Evolutionary conservation across 1,284 basidiomycete species (phyloP), one percentile per base, ranked within the genome.

Genomic region (Moesziomyces sp.): DNA sequence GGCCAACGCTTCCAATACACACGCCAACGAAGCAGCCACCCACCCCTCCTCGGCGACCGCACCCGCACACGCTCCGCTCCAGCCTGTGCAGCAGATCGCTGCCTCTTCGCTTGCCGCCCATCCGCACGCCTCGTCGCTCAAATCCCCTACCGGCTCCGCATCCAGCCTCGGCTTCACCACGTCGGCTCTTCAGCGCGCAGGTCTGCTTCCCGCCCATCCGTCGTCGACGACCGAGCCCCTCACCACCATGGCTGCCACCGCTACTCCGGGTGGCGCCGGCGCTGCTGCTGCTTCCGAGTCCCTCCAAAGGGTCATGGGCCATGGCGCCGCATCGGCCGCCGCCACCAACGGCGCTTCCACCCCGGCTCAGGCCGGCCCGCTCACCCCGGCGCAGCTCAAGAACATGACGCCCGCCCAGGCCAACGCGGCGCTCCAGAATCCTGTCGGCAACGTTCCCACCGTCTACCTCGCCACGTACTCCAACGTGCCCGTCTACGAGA

Each of bases 401-500:
- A 65, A 69, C 60, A 63, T 75, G 60, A 75, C 67, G 8, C 67
- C 68, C 5, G 73, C 73, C 13, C 67, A 75, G 44, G 73, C 73
- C 44, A 75, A 75, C 24, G 73, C 73, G 18, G 67, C 67, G 16
- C 43, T 75, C 24, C 73, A 75, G 38, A 75, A 71, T 38, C 66
- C 72, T 11, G 55, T 59, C 45, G 64, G 68, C 49, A 63, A 62
- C 19, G 60, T 75, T 11, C 77, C 80, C 19, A 78, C 70, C 55
- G 81, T 83, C 69, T 83, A 83, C 63, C 69, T 82, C 35, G 81
- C 81, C 21, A 83, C 77, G 13, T 86, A 86, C 78, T 86, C 85
- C n/a, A 81, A 79, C 40, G 84, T 86, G 1, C 85, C 86, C 34
- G 86, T 86, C 44, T 86, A 84, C 74, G 86, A 86, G 66, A 80